Evolutionary conservation across 495 filamentous ascomycete genomes (phyloP), one percentile per base, ranked within the genome.

Genomic region (Corynascus novoguineensis): DNA sequence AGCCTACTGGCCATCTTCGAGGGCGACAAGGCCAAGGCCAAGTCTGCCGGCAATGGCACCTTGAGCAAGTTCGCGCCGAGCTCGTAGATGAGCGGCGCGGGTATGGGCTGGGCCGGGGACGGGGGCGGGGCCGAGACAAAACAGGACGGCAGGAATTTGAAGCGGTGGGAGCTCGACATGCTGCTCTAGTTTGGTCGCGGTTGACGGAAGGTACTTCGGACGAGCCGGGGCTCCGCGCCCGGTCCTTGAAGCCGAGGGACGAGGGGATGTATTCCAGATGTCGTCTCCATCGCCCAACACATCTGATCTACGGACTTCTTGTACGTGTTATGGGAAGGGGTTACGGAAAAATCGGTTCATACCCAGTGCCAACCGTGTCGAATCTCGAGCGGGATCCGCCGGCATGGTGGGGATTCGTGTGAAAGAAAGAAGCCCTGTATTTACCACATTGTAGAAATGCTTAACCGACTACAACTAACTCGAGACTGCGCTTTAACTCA

Each of bases 1-100:
- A 87, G 85, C 71, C 73, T 99, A 62, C 77, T 97, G 32, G 85
- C 84, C 64, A 86, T 97, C 60, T 95, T 98, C 72, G 70, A 74
- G 25, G 60, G 55, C 58, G 70, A 70, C 60, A 81, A 84, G 60
- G 82, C 85, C 67, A 82, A 82, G 64, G 66, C 70, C 45, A 50
- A 46, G 58, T 21, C 62, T 21, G 73, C 73, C 58, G 72, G 69
- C 56, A 63, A 68, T 57, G 71, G 72, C 44, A 63, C 81, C 57
- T 61, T 82, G 12, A 71, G 61, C 72, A 80, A 69, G 66, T 63
- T 82, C 55, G 73, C 75, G 35, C 71, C 73, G 47, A 67, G 64
- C 66, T 67, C 65, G 47, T 68, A 65, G 65, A 65, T 50, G 60
- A 46, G 61, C 57, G 41, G 44, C 44, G 53, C 53, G 29, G 47